Evolutionary conservation across 2,329 filamentous ascomycete genomes (phyloP).

Genomic region (Sclerotinia sclerotiorum): DNA sequence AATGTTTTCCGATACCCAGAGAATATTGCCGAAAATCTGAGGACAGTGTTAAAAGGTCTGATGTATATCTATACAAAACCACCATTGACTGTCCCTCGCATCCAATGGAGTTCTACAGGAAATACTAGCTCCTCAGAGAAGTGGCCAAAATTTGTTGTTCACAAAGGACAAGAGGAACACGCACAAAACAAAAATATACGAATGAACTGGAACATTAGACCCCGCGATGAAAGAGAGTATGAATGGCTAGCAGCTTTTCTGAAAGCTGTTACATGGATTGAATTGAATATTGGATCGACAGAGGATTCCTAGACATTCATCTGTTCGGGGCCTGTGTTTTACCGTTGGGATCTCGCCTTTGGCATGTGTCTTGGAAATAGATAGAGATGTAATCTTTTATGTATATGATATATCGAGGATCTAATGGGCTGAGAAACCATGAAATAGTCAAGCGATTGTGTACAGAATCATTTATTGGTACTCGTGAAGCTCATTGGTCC

Average conservation of each 20-base stretch:
- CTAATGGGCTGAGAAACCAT: background rate
- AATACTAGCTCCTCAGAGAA: background rate
- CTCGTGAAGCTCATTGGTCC: no score
- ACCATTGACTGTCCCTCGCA: background rate
- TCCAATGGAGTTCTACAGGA: background rate
- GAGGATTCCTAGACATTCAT: background rate
- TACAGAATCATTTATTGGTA: no score
- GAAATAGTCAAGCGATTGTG: background rate
- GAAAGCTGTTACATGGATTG: constrained; percentile 29
- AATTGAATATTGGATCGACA: constrained; percentile 16
- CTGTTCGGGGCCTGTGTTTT: background rate
- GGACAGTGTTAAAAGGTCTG: background rate
- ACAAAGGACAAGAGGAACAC: background rate
- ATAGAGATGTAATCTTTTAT: background rate
- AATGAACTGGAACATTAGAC: background rate
- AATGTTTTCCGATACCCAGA: background rate
- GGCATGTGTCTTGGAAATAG: background rate
- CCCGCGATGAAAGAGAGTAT: constrained; percentile 26
- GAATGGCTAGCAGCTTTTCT: constrained; percentile 29
- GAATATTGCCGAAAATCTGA: background rate
- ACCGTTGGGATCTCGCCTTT: background rate
- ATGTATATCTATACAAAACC: constrained; percentile 16
- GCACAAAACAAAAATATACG: background rate
- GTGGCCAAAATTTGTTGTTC: constrained; percentile 6
- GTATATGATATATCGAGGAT: background rate